Percentiles rank a stretch among this genome's conserved stretches.
phyloP scores from a whole-genome alignment of 768 basidiomycete genomes.

The Tulasnella sp. region DNA sequence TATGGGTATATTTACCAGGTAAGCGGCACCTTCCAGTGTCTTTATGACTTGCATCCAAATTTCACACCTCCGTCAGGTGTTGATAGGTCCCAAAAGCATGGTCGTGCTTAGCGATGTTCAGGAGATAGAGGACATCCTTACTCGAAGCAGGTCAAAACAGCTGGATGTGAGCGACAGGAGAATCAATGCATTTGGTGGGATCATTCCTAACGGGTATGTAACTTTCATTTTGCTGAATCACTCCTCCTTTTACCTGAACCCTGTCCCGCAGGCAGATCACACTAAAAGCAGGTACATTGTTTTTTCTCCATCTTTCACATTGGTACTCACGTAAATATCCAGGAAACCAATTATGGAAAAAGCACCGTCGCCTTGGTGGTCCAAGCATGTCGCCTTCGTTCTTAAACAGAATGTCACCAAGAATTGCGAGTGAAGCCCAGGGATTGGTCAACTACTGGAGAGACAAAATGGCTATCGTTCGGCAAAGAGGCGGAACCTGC shows the following conservation, averaged over 20 bases:
- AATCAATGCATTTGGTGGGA: neutral
- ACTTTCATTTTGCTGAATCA: too few relatives aligned
- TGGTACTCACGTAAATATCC: too few relatives aligned
- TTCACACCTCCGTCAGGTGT: neutral
- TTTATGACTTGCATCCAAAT: too few relatives aligned
- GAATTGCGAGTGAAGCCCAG: neutral
- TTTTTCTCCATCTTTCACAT: too few relatives aligned
- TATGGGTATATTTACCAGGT: conserved; percentile 1
- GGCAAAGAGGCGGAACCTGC: neutral
- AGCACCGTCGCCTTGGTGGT: neutral
- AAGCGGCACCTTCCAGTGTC: too few relatives aligned
- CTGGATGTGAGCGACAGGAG: conserved; percentile 1
- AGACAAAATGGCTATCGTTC: neutral
- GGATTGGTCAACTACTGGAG: conserved; percentile 3
- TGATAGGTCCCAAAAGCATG: neutral
- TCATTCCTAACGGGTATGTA: conserved; percentile 6
- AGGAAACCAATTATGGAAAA: conserved; percentile 1
- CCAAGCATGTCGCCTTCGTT: neutral
- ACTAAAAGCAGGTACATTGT: too few relatives aligned
- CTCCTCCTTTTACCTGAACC: too few relatives aligned
- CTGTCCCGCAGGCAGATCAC: too few relatives aligned
- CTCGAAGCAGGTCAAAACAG: neutral
- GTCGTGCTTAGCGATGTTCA: neutral
- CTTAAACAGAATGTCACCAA: neutral
- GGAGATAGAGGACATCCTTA: neutral